Conservation (phyloP, 768 basidiomycete species). For the Suillus weaverae region DNA sequence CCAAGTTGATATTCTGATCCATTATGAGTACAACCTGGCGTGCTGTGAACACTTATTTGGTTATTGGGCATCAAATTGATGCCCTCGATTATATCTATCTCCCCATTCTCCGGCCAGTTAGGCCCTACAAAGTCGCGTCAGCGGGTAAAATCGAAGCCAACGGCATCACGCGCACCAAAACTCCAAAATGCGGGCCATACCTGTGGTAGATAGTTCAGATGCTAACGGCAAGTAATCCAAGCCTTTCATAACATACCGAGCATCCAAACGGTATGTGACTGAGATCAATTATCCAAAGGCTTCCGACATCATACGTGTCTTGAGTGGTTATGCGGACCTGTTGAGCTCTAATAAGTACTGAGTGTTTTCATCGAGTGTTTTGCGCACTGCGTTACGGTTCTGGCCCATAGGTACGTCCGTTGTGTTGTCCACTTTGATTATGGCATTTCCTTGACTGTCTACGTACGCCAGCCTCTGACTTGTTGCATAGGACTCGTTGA, state of each 20-base stretch:
- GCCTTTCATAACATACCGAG: slow-evolving; percentile 37
- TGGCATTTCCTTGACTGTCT: slow-evolving; percentile 59
- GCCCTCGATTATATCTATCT: slow-evolving; percentile 62
- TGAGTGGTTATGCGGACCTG: slow-evolving; percentile 48
- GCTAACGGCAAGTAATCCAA: slow-evolving; percentile 7
- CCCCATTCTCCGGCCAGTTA: slow-evolving; percentile 48
- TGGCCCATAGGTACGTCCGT: slow-evolving; percentile 51
- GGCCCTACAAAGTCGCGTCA: slow-evolving; percentile 15
- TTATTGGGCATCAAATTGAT: slow-evolving; percentile 54
- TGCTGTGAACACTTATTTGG: slow-evolving; percentile 59
- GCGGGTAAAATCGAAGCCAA: neutral
- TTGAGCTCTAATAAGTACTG: slow-evolving; percentile 13
- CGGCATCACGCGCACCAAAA: slow-evolving; percentile 19
- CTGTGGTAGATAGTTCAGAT: slow-evolving; percentile 10
- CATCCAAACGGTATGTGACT: slow-evolving; percentile 59
- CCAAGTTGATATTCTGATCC: slow-evolving; percentile 35
- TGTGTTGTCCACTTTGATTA: slow-evolving; percentile 75
- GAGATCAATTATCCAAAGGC: slow-evolving; percentile 47
- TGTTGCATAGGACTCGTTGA: slow-evolving; percentile 47
- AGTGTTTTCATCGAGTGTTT: neutral
- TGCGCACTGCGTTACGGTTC: slow-evolving; percentile 57
- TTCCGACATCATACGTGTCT: slow-evolving; percentile 44
- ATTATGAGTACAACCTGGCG: slow-evolving; percentile 37
- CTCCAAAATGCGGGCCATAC: slow-evolving; percentile 36
- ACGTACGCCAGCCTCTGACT: slow-evolving; percentile 56